Evolutionary conservation across 352 stramenopile species (phyloP).

Genomic region (Pythium volutum): DNA sequence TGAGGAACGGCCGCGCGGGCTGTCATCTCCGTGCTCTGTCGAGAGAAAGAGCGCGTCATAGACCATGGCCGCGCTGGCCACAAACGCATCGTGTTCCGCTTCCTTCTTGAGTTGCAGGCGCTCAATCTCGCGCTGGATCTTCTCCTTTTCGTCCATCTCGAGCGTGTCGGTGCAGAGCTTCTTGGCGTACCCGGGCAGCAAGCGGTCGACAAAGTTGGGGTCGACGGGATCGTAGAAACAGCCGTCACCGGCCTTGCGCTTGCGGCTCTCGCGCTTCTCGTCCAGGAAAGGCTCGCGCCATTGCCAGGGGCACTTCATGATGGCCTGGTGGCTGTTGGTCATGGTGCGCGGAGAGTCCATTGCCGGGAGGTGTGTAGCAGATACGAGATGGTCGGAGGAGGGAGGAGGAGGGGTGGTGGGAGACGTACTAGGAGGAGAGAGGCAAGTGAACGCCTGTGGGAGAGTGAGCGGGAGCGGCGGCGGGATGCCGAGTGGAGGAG

Average conservation of each 20-base stretch:
- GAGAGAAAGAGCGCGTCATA: conserved; percentile 34
- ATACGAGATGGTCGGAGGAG: background rate
- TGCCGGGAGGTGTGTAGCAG: background rate
- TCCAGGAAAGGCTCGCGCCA: conserved; percentile 85
- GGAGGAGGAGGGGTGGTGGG: background rate
- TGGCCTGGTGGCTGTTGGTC: conserved; percentile 64
- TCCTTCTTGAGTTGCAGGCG: conserved; percentile 74
- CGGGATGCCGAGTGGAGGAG: background rate
- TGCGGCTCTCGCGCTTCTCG: conserved; percentile 76
- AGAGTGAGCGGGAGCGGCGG: background rate
- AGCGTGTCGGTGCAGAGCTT: conserved; percentile 70
- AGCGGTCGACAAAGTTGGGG: conserved; percentile 80
- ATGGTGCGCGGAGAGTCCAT: conserved; percentile 58
- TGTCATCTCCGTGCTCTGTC: conserved; percentile 22
- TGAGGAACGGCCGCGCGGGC: conserved; percentile 15
- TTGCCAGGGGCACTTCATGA: conserved; percentile 88
- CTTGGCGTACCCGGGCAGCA: conserved; percentile 74
- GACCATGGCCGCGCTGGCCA: conserved; percentile 24
- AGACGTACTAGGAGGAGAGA: conserved; percentile 11
- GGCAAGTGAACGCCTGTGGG: background rate
- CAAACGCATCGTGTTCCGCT: conserved; percentile 31
- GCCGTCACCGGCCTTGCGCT: conserved; percentile 80
- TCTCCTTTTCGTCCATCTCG: conserved; percentile 76
- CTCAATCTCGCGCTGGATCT: conserved; percentile 82
- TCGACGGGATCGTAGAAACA: conserved; percentile 86